Percentiles rank a stretch among this genome's conserved stretches.
These are phyloP conservation scores for Hygrophoropsis aurantiaca DNA, from an alignment of 768 basidiomycete genomes.

Conservation along the genomic window DNA sequence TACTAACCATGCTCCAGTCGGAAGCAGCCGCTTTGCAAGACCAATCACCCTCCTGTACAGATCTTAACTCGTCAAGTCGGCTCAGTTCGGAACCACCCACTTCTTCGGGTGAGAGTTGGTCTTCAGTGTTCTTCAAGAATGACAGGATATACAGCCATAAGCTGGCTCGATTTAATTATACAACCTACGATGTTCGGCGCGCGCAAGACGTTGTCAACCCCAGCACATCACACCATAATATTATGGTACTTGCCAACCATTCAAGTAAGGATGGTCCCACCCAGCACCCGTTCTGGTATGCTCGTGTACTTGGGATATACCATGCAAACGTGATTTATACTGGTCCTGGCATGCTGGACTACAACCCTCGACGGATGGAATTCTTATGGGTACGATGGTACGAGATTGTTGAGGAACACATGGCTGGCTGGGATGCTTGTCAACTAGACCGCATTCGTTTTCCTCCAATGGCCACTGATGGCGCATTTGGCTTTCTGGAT, in stretches of 20 bases:
- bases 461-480: neutral
- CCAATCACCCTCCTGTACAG: too few relatives aligned
- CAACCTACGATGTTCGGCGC: slow-evolving; percentile 41
- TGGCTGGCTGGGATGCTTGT: neutral
- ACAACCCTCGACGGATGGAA: neutral
- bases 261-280: neutral
- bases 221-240: slow-evolving; percentile 24
- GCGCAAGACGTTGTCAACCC: slow-evolving; percentile 40
- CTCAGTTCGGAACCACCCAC: too few relatives aligned
- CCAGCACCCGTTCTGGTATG: slow-evolving; percentile 2
- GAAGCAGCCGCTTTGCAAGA: neutral
- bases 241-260: slow-evolving; percentile 30
- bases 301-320: slow-evolving; percentile 13
- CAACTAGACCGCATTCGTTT: neutral
- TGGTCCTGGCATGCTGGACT: neutral
- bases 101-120: too few relatives aligned
- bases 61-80: slow-evolving; percentile 11
- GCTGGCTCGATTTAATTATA: slow-evolving; percentile 36
- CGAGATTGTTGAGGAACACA: neutral
- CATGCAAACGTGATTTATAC: slow-evolving; percentile 13
- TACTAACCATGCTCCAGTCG: neutral
- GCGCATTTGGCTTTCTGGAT: slow-evolving; percentile 9
- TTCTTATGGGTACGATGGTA: slow-evolving; percentile 13
- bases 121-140: slow-evolving; percentile 18
- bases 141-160: slow-evolving; percentile 34